These are phyloP conservation scores for Penicillium riverlandense DNA, from an alignment of 495 filamentous ascomycete species.

Conservation along the genomic window DNA sequence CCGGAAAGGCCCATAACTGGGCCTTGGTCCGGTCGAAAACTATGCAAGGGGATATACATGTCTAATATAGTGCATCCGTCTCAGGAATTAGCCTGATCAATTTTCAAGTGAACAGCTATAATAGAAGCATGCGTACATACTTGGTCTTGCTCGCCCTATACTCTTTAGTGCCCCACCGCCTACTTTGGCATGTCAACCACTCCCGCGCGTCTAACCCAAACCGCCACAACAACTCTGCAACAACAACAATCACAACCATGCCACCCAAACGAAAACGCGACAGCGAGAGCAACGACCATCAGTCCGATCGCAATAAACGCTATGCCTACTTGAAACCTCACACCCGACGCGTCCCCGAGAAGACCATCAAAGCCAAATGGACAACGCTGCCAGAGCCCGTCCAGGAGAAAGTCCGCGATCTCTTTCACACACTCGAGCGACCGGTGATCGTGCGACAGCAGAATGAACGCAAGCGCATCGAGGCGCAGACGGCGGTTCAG, in stretches of 20 bases:
- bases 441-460: conserved; percentile 47
- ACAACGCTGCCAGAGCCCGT: conserved; percentile 42
- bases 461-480: conserved; percentile 48
- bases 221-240: background rate
- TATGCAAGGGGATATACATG: no score
- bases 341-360: conserved; percentile 46
- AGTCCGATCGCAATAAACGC: conserved; percentile 19
- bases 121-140: background rate
- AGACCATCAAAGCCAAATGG: conserved; percentile 54
- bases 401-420: conserved; percentile 43
- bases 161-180: background rate
- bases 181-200: background rate
- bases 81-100: no score
- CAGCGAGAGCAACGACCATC: conserved; percentile 12
- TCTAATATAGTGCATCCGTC: no score
- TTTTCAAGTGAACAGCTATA: no score
- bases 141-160: background rate
- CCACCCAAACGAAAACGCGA: conserved; percentile 32
- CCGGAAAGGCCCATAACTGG: no score
- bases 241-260: conserved; percentile 8
- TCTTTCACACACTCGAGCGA: conserved; percentile 47
- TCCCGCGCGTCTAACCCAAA: background rate
- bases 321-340: conserved; percentile 42
- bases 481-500: conserved; percentile 47
- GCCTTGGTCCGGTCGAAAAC: no score